Conservation (phyloP, 1,139 yeast species). For the Lodderomyces parapsilosis region DNA sequence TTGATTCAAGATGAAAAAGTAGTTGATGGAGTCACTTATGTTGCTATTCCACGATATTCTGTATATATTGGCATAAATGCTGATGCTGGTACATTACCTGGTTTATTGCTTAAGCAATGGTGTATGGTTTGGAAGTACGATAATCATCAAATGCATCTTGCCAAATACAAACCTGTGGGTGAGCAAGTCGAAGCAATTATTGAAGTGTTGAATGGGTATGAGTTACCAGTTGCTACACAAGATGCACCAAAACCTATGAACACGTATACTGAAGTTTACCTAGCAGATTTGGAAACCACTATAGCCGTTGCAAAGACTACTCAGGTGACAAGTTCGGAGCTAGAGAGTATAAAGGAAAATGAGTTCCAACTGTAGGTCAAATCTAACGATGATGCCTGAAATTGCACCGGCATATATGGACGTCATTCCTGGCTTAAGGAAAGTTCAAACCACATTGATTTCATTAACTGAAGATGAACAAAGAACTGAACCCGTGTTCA, state of each 20-base stretch:
- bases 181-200: slow-evolving; percentile 2
- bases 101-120: slow-evolving; percentile 18
- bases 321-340: too few species aligned
- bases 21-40: slow-evolving; percentile 15
- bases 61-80: slow-evolving; percentile 17
- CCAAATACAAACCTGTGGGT: slow-evolving; percentile 11
- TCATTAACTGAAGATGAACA: too few species aligned
- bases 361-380: too few species aligned
- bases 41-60: slow-evolving; percentile 12
- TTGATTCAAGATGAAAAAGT: slow-evolving; percentile 15
- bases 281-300: slow-evolving; percentile 15
- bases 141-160: slow-evolving; percentile 18
- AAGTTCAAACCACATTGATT: too few species aligned
- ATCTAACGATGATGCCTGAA: too few species aligned
- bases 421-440: too few species aligned
- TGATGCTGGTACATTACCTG: slow-evolving; percentile 21
- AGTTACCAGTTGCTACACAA: slow-evolving; percentile 19
- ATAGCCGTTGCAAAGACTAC: slow-evolving; percentile 2
- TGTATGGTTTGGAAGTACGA: slow-evolving; percentile 23
- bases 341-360: too few species aligned
- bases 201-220: slow-evolving; percentile 6
- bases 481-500: too few species aligned
- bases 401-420: too few species aligned
- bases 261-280: slow-evolving; percentile 18
- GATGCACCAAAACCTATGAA: slow-evolving; percentile 16